Conservation (phyloP, 192 early-diverging fungal species). For the Podochytrium sp. region DNA sequence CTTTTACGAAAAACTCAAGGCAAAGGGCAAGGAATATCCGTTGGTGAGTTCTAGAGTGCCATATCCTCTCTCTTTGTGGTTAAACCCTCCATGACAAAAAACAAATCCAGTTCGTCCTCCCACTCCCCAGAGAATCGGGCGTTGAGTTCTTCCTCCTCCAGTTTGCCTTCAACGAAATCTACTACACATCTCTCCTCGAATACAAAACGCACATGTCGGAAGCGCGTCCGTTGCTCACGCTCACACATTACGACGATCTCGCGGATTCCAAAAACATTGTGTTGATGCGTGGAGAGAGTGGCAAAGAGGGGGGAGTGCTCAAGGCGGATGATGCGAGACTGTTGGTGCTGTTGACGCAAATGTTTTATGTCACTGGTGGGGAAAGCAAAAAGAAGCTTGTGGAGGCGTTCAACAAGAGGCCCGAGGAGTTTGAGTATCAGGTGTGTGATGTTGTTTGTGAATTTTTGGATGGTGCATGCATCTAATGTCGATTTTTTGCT, state of each 20-base stretch:
- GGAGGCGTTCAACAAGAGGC: constrained; percentile 78
- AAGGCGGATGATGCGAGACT: constrained; percentile 73
- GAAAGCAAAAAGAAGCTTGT: constrained; percentile 67
- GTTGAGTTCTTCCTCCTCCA: constrained; percentile 89
- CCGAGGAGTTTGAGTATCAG: constrained; percentile 72
- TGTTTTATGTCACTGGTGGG: constrained; percentile 85
- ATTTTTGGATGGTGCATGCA: not conserved
- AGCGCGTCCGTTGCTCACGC: constrained; percentile 79
- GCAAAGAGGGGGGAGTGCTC: constrained; percentile 53
- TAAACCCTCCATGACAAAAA: not conserved
- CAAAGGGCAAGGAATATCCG: constrained; percentile 59
- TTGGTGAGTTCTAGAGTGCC: constrained; percentile 44
- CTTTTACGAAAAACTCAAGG: constrained; percentile 62
- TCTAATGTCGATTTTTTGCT: too few relatives aligned
- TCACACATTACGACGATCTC: constrained; percentile 90
- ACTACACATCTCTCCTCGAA: constrained; percentile 80
- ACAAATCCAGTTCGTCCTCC: constrained; percentile 82
- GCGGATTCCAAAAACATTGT: constrained; percentile 80
- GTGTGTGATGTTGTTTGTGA: not conserved
- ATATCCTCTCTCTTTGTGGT: not conserved
- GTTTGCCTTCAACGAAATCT: constrained; percentile 80
- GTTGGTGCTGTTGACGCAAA: constrained; percentile 77
- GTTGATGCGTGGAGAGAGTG: constrained; percentile 85
- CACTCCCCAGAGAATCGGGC: constrained; percentile 76
- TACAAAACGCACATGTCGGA: constrained; percentile 83